Evolutionary conservation across 23 red algal genomes (phyloP).

Genomic region (Pyropia yezoensis): DNA sequence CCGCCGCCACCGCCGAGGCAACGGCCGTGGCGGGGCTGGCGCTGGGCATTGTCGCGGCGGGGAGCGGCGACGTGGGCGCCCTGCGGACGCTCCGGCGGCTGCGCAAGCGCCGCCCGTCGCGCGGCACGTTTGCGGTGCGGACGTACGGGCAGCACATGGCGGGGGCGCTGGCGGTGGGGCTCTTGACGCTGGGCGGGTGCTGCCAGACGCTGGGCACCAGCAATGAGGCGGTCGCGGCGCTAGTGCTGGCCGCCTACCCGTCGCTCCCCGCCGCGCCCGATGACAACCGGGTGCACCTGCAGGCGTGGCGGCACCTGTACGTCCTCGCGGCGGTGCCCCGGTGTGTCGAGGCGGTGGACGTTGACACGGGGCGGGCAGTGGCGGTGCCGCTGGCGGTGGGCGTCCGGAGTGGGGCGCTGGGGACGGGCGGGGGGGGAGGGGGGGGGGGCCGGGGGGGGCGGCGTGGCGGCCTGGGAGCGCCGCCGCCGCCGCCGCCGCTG

Average conservation of each 20-base stretch:
- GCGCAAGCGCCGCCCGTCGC: slow-evolving; percentile 8
- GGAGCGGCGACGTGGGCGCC: slow-evolving; percentile 48
- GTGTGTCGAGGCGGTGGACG: slow-evolving; percentile 69
- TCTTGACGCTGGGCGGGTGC: slow-evolving; percentile 85
- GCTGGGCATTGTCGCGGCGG: slow-evolving; percentile 45
- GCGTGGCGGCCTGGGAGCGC: too few species aligned
- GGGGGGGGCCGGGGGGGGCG: too few species aligned
- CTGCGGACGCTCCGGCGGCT: slow-evolving; percentile 58
- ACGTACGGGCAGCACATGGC: slow-evolving; percentile 74
- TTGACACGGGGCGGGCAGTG: slow-evolving; percentile 64
- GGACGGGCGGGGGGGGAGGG: not conserved
- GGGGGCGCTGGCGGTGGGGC: slow-evolving; percentile 68
- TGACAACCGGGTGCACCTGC: slow-evolving; percentile 94
- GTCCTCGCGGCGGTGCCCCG: slow-evolving; percentile 74
- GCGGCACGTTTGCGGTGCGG: too few species aligned
- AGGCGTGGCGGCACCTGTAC: slow-evolving; percentile 93
- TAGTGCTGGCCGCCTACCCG: slow-evolving; percentile 73
- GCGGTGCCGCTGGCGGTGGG: slow-evolving; percentile 52
- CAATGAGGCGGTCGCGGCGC: slow-evolving; percentile 48
- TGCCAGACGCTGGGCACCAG: slow-evolving; percentile 53
- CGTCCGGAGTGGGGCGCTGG: slow-evolving; percentile 37
- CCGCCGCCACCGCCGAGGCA: slow-evolving; percentile 9
- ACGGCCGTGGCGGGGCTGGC: slow-evolving; percentile 25
- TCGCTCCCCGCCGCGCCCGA: slow-evolving; percentile 52
- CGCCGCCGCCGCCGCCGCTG: too few species aligned